Evolutionary conservation across 164 flowering plant species (phyloP).

Genomic region (Malania oleifera): DNA sequence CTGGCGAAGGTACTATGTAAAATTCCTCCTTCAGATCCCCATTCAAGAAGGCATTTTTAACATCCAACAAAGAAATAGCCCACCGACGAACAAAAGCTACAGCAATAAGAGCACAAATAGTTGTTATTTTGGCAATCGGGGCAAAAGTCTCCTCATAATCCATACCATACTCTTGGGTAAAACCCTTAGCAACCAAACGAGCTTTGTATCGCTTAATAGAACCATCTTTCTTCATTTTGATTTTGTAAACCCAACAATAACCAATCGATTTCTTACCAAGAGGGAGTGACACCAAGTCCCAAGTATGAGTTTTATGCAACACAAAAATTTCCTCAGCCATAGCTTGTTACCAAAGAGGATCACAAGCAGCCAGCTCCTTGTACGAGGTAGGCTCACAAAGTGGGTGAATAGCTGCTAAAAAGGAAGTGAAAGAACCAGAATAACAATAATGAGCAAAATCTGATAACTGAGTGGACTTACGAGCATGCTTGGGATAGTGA

Average conservation of each 20-base stretch:
- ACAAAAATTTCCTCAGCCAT: constrained; percentile 1
- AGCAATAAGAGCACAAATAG: no score
- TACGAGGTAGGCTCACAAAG: not conserved
- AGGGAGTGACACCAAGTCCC: not conserved
- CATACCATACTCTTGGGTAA: not conserved
- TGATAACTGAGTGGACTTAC: not conserved
- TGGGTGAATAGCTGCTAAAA: not conserved
- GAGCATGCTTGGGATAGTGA: no score
- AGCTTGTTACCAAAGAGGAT: not conserved
- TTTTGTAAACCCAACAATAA: no score
- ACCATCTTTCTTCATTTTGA: no score
- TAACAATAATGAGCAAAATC: not conserved
- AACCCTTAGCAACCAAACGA: no score
- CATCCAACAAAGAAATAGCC: not conserved
- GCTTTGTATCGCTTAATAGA: no score
- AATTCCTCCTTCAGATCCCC: not conserved
- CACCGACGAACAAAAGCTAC: no score
- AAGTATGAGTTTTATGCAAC: not conserved
- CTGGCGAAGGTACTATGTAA: not conserved
- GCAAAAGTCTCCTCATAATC: no score
- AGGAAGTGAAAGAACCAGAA: not conserved
- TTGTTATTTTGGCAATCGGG: no score
- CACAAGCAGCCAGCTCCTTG: not conserved
- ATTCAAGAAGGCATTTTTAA: not conserved
- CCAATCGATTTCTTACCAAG: no score